Evolutionary conservation across 257 asterid species (phyloP).

Genomic region (Solanum commersonii): DNA sequence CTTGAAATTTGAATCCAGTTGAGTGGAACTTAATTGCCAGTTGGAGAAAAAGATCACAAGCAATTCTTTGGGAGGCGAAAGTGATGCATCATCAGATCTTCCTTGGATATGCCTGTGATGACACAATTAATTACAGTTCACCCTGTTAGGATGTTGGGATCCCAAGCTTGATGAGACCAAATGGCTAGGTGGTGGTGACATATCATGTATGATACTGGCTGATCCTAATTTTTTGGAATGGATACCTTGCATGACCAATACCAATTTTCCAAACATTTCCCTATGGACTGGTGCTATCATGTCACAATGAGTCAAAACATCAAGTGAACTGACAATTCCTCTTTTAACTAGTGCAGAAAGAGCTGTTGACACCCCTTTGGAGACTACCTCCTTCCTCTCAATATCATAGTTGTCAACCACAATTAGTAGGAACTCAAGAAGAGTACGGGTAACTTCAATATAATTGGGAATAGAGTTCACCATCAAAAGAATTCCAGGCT

Average conservation of each 20-base stretch:
- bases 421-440: slow-evolving; percentile 58
- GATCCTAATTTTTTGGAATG: neutral
- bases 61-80: neutral
- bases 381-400: slow-evolving; percentile 53
- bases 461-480: slow-evolving; percentile 55
- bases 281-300: slow-evolving; percentile 47
- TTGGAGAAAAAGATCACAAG: neutral
- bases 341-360: slow-evolving; percentile 32
- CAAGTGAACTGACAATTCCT: slow-evolving; percentile 52
- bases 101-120: neutral
- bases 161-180: neutral
- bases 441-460: slow-evolving; percentile 54
- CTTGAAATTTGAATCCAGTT: neutral
- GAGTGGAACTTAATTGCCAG: neutral
- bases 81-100: neutral
- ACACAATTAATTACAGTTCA: neutral
- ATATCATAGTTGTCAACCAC: slow-evolving; percentile 59
- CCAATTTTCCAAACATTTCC: slow-evolving; percentile 45
- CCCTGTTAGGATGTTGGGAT: neutral
- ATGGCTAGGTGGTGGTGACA: neutral
- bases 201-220: neutral
- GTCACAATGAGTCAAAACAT: slow-evolving; percentile 37
- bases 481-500: slow-evolving; percentile 72
- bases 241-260: slow-evolving; percentile 2
- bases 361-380: slow-evolving; percentile 45